Percentiles rank a stretch among this genome's conserved stretches.
These are phyloP conservation scores for Pyrus pyrifolia DNA, from an alignment of 306 rosid genomes.

Conservation along the genomic window DNA sequence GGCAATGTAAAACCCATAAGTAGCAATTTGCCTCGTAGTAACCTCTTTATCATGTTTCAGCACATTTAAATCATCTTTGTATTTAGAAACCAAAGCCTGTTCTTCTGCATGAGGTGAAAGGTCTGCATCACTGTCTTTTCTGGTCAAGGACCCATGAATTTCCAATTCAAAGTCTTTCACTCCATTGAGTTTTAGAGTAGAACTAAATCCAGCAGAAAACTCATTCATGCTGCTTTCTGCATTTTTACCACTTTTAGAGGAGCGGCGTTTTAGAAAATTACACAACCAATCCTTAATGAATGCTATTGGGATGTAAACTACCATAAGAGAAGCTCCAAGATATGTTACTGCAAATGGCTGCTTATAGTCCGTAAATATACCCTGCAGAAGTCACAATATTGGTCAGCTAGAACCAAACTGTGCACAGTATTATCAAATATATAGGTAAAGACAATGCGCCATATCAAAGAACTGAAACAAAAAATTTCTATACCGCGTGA, in stretches of 20 bases:
- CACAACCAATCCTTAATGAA: slow-evolving; percentile 85
- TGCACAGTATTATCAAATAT: slow-evolving; percentile 1
- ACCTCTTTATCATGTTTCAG: slow-evolving; percentile 43
- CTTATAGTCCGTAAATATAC: slow-evolving; percentile 69
- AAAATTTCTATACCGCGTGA: not conserved
- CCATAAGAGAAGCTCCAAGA: slow-evolving; percentile 98
- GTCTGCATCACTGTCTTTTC: slow-evolving; percentile 65
- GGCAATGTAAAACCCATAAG: slow-evolving; percentile 82
- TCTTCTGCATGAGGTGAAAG: slow-evolving; percentile 49
- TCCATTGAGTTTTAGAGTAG: slow-evolving; percentile 43
- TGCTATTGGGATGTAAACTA: slow-evolving; percentile 93
- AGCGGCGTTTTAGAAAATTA: slow-evolving; percentile 42
- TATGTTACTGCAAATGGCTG: slow-evolving; percentile 97
- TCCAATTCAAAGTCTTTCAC: slow-evolving; percentile 50
- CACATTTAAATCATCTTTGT: slow-evolving; percentile 40
- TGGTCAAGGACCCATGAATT: slow-evolving; percentile 29
- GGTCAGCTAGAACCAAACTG: slow-evolving; percentile 21
- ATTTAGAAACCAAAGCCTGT: slow-evolving; percentile 55
- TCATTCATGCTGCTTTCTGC: slow-evolving; percentile 36
- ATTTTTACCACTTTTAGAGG: slow-evolving; percentile 60
- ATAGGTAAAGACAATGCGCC: not conserved
- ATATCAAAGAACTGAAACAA: not conserved
- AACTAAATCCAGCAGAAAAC: slow-evolving; percentile 22
- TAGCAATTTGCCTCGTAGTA: slow-evolving; percentile 64
- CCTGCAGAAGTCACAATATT: slow-evolving; percentile 38